Conservation (phyloP, 345 rosid species). For the Bretschneidera sinensis region DNA sequence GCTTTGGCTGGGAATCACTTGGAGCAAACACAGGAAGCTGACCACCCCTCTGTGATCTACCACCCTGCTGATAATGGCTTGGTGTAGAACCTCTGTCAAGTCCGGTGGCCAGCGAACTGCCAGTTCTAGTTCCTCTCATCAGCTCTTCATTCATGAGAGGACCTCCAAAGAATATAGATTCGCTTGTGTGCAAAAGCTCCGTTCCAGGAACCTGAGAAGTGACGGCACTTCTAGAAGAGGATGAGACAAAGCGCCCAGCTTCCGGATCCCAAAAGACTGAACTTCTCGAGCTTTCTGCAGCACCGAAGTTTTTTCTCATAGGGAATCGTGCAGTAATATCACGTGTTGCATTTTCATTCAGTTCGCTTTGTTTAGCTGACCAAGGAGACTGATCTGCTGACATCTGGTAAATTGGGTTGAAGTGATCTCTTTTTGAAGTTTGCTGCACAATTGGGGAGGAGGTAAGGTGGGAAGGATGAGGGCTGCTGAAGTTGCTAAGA, state of each 20-base stretch:
- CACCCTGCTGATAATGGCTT: slow-evolving; percentile 51
- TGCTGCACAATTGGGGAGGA: slow-evolving; percentile 42
- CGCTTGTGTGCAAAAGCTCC: slow-evolving; percentile 54
- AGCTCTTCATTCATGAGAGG: slow-evolving; percentile 43
- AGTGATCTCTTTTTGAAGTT: slow-evolving; percentile 48
- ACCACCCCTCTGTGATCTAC: slow-evolving; percentile 64
- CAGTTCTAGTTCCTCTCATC: slow-evolving; percentile 32
- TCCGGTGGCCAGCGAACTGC: slow-evolving; percentile 22
- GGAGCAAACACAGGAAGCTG: slow-evolving; percentile 90
- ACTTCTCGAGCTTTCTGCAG: slow-evolving; percentile 36
- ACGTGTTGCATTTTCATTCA: slow-evolving; percentile 15
- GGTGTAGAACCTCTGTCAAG: slow-evolving; percentile 41
- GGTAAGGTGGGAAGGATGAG: slow-evolving; percentile 38
- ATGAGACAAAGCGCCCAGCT: slow-evolving; percentile 76
- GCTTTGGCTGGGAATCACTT: slow-evolving; percentile 55
- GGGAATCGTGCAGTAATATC: slow-evolving; percentile 28
- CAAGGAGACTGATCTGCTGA: slow-evolving; percentile 57
- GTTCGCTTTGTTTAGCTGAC: slow-evolving; percentile 38
- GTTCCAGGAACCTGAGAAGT: slow-evolving; percentile 38
- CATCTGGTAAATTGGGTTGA: slow-evolving; percentile 68
- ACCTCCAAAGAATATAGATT: no score
- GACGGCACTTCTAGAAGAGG: slow-evolving; percentile 31
- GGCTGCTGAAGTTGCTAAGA: slow-evolving; percentile 54
- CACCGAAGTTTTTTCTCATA: slow-evolving; percentile 31
- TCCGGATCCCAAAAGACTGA: slow-evolving; percentile 86